Conservation (phyloP, 2,329 filamentous ascomycete species). For the Fusarium nematophilum region DNA sequence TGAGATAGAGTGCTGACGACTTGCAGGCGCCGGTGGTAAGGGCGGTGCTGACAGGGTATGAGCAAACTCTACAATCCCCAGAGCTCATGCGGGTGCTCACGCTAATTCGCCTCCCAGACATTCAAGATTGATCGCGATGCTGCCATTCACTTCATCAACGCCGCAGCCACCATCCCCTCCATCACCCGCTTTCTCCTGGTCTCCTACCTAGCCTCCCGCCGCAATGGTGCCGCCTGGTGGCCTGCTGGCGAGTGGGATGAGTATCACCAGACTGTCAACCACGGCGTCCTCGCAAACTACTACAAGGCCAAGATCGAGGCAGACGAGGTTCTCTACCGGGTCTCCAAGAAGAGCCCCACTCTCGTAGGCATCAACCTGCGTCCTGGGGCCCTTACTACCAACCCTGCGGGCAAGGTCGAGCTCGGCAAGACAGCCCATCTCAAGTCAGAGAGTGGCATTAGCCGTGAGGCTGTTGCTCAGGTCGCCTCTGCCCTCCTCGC, state of each 20-base stretch:
- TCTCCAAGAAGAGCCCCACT: slow-evolving; percentile 53
- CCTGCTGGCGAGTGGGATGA: slow-evolving; percentile 61
- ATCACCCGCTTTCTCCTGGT: slow-evolving; percentile 73
- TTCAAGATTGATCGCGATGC: slow-evolving; percentile 72
- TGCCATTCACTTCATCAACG: slow-evolving; percentile 70
- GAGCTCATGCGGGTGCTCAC: slow-evolving; percentile 3
- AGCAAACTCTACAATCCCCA: background rate
- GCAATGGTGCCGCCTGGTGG: slow-evolving; percentile 66
- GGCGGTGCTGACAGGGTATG: slow-evolving; percentile 63
- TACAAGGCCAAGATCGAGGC: slow-evolving; percentile 71
- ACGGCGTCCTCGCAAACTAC: slow-evolving; percentile 60
- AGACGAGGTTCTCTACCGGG: slow-evolving; percentile 66
- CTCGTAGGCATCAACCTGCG: slow-evolving; percentile 66
- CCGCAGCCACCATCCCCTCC: slow-evolving; percentile 63
- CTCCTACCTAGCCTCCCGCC: slow-evolving; percentile 69
- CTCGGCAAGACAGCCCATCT: slow-evolving; percentile 57
- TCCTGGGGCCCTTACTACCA: slow-evolving; percentile 62
- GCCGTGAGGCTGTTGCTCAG: slow-evolving; percentile 69
- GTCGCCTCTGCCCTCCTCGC: slow-evolving; percentile 68
- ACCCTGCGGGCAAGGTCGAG: slow-evolving; percentile 59
- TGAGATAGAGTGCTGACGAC: slow-evolving; percentile 14
- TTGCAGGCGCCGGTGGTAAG: slow-evolving; percentile 67
- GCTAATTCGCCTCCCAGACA: slow-evolving; percentile 54
- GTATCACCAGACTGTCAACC: slow-evolving; percentile 54
- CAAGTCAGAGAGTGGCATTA: slow-evolving; percentile 52